Evolutionary conservation across 2,329 filamentous ascomycete species (phyloP).

Genomic region (Trichoderma gracile): DNA sequence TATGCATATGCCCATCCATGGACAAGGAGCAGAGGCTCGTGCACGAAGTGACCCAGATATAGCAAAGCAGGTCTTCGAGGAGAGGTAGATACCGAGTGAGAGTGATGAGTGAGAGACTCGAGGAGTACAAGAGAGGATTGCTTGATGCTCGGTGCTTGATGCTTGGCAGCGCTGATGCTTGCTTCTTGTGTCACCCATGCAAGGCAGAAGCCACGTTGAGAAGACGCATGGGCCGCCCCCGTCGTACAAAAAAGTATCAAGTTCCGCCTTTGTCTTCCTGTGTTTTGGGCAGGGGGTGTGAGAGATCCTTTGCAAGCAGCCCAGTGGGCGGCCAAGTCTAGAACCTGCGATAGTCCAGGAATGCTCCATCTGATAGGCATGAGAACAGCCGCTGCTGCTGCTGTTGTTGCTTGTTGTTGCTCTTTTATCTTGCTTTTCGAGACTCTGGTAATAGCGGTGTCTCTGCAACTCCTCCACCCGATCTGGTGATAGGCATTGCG

Average conservation of each 20-base stretch:
- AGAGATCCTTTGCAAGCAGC: conserved; percentile 3
- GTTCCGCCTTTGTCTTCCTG: background rate
- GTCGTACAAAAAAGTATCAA: background rate
- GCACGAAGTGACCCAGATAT: background rate
- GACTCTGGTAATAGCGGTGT: no score
- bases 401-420: no score
- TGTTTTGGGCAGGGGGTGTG: no score
- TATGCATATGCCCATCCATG: background rate
- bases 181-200: conserved; percentile 12
- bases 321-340: conserved; percentile 4
- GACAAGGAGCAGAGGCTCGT: background rate
- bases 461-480: no score
- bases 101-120: background rate
- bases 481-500: no score
- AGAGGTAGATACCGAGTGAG: background rate
- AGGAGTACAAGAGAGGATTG: background rate
- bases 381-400: background rate
- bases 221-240: conserved; percentile 18
- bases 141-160: no score
- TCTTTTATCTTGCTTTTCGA: no score
- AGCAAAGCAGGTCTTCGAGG: no score
- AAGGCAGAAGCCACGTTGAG: conserved; percentile 13
- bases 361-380: background rate
- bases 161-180: background rate
- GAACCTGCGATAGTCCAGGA: background rate